Conservation (phyloP, 805 yeast genomes). For the Metschnikowia drakensbergensis region DNA sequence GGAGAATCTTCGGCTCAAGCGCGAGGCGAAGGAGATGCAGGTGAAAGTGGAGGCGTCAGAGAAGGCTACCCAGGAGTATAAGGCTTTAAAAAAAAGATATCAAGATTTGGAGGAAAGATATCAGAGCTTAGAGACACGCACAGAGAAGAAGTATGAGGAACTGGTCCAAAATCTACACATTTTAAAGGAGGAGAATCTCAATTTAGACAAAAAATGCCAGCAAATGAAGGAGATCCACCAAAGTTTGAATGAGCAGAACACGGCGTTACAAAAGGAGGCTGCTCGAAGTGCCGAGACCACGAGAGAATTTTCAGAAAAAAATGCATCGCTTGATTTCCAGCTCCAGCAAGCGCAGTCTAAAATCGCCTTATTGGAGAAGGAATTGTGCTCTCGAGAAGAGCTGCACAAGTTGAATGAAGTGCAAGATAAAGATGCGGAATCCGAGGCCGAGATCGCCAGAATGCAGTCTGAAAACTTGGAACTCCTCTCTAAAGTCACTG, state of each 20-base stretch:
- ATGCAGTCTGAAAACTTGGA: neutral
- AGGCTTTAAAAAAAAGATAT: neutral
- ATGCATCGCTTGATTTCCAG: neutral
- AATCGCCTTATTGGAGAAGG: too few species aligned
- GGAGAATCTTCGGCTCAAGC: constrained; percentile 37
- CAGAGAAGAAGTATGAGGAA: neutral
- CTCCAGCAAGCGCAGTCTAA: neutral
- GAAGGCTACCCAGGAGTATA: neutral
- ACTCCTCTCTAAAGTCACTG: constrained; percentile 19
- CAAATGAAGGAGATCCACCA: neutral
- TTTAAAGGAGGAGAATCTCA: neutral
- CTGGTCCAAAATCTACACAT: neutral
- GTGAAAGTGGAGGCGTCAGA: neutral
- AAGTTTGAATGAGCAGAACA: neutral
- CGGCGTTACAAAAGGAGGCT: neutral
- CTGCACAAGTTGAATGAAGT: too few species aligned
- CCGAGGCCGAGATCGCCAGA: too few species aligned
- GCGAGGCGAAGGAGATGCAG: constrained; percentile 20
- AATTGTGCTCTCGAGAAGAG: too few species aligned
- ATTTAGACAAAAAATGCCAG: neutral
- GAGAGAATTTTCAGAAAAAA: neutral
- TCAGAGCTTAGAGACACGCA: neutral
- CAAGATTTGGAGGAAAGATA: neutral
- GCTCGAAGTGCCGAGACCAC: neutral
- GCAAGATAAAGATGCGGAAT: too few species aligned